Evolutionary conservation across 257 asterid species (phyloP), one percentile per base, ranked within the genome.

Genomic region (Petunia axillaris): DNA sequence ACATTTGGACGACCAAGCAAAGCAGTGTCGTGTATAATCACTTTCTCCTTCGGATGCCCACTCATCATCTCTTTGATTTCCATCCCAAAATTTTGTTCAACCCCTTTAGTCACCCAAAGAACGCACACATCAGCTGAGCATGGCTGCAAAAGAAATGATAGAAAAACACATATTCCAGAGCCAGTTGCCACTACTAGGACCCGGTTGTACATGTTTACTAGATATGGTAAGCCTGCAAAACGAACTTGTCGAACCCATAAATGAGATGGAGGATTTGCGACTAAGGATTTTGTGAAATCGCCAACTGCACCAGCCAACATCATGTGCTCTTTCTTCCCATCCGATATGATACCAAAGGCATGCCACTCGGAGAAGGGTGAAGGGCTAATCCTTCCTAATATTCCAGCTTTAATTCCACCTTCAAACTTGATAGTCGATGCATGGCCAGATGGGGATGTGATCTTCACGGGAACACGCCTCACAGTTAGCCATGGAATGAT

Each of bases 241-340:
- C 88, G 97, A 38, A 92, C 95, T 38, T 75, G 84, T 35, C 97
- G 81, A 5, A 92, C 93, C 97, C 97, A 92, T 52, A 92, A 55
- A 76, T 91, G 91, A 68, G 82, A 82, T 0, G 95, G 97, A 10
- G 91, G 93, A 1, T 79, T 74, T 0, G 87, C 6, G 3, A 91
- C 95, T 8, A 90, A 76, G 0, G 95, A 84, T 52, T 83, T 89
- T 1, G 97, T 92, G 80, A 90, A 92, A 84, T 92, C 97, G 1
- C 97, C 95, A 3, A 92, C 97, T 0, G 97, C 95, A 10, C 97
- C 97, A 3, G 97, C 97, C 3, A 92, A 82, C 91, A 92, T 92
- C 95, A 88, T 88, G 85, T 92, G 97, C 6, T 87, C 90, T 1
- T 63, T 80, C 54, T 92, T 85, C 14, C 89, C 88, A 73, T 92